Evolutionary conservation across 2,329 filamentous ascomycete species (phyloP).

Genomic region (Epicoccum sorghinum): DNA sequence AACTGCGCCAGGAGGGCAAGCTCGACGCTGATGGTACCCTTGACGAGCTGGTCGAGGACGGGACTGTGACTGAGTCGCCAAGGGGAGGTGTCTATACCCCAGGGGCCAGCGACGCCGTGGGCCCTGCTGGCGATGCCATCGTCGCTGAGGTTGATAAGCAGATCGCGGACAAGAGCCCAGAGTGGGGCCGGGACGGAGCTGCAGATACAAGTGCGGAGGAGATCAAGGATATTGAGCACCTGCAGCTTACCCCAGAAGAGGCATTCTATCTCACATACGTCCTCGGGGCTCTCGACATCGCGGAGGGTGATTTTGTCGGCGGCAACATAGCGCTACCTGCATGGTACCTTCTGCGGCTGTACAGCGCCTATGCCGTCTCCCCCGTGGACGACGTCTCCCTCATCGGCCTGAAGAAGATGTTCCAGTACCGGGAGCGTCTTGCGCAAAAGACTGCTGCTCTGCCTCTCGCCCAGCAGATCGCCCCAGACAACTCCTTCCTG

Average conservation of each 20-base stretch:
- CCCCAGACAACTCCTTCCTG: constrained; percentile 82
- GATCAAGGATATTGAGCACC: constrained; percentile 69
- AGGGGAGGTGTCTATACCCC: constrained; percentile 27
- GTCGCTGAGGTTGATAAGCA: constrained; percentile 21
- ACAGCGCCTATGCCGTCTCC: constrained; percentile 72
- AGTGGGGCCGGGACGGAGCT: constrained; percentile 14
- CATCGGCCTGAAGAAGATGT: constrained; percentile 20
- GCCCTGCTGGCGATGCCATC: constrained; percentile 16
- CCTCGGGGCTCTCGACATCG: constrained; percentile 74
- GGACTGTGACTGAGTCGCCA: constrained; percentile 25
- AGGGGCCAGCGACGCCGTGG: constrained; percentile 19
- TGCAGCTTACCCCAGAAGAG: constrained; percentile 91
- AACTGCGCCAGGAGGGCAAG: constrained; percentile 62
- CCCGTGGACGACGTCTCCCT: constrained; percentile 43
- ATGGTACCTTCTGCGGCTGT: constrained; percentile 55
- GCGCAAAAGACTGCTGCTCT: constrained; percentile 11
- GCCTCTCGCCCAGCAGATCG: constrained; percentile 49
- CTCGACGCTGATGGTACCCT: constrained; percentile 31
- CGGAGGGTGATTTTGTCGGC: constrained; percentile 59
- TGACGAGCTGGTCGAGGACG: constrained; percentile 40
- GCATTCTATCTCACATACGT: constrained; percentile 88
- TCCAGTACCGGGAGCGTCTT: constrained; percentile 19
- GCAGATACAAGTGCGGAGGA: constrained; percentile 17
- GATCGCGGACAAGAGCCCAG: constrained; percentile 9
- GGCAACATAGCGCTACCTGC: constrained; percentile 44